Evolutionary conservation across 2,329 filamentous ascomycete genomes (phyloP).

Genomic region (Chrysoporthe puriensis): DNA sequence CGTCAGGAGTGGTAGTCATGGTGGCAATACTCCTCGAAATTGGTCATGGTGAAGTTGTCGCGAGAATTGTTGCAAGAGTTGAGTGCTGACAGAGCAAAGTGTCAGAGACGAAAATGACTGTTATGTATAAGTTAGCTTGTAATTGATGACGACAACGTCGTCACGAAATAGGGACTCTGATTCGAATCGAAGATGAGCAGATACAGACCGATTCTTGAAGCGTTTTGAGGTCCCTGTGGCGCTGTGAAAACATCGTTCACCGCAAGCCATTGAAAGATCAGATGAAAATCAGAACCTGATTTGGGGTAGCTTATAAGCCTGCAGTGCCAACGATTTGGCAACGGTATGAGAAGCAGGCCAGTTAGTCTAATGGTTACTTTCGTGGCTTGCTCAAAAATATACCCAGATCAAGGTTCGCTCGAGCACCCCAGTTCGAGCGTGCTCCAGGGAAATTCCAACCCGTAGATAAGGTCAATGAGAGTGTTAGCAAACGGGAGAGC

Average conservation of each 20-base stretch:
- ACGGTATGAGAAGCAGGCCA: background rate
- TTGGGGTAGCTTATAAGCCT: background rate
- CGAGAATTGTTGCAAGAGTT: too few relatives aligned
- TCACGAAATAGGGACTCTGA: too few relatives aligned
- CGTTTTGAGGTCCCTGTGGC: too few relatives aligned
- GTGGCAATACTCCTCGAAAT: too few relatives aligned
- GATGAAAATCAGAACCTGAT: background rate
- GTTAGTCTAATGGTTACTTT: conserved; percentile 2
- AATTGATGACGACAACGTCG: too few relatives aligned
- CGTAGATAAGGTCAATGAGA: conserved; percentile 6
- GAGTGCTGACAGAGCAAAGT: too few relatives aligned
- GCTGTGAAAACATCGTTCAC: background rate
- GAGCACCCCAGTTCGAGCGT: background rate
- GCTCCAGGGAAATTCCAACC: background rate
- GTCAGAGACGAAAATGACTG: too few relatives aligned
- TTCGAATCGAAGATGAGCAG: too few relatives aligned
- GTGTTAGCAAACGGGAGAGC: conserved; percentile 1
- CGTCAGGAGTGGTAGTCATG: too few relatives aligned
- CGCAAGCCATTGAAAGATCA: background rate
- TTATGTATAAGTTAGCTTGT: too few relatives aligned
- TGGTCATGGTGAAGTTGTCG: too few relatives aligned
- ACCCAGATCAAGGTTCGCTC: background rate
- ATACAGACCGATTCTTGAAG: too few relatives aligned
- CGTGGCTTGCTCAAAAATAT: background rate
- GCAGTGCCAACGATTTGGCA: background rate